Conservation (phyloP, 345 rosid genomes). For the Raphanus sativus region DNA sequence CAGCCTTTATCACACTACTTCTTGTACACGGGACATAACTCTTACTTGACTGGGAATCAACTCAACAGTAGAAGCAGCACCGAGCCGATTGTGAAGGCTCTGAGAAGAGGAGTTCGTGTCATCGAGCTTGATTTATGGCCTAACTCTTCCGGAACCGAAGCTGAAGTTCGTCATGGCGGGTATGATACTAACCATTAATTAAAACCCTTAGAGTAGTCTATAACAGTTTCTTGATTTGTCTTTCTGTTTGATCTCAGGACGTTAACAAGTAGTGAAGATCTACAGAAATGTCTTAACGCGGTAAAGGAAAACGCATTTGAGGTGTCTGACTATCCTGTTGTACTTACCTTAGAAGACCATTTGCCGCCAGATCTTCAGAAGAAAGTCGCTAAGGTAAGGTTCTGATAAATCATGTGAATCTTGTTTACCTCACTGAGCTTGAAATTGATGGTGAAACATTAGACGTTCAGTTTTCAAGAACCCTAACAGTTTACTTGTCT, state of each 20-base stretch:
- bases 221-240: not conserved
- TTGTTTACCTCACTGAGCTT: not conserved
- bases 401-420: not conserved
- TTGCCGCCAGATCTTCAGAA: constrained; percentile 59
- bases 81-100: constrained; percentile 61
- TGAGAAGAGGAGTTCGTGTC: constrained; percentile 63
- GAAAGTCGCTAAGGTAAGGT: constrained; percentile 61
- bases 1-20: constrained; percentile 75
- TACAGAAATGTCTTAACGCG: constrained; percentile 56
- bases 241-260: constrained; percentile 44
- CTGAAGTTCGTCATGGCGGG: constrained; percentile 83
- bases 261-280: constrained; percentile 58
- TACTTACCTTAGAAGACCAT: constrained; percentile 87
- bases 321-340: constrained; percentile 74
- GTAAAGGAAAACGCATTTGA: constrained; percentile 61
- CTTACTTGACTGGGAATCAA: constrained; percentile 84
- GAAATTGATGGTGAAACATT: not conserved
- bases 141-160: constrained; percentile 45
- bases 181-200: constrained; percentile 17
- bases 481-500: not conserved
- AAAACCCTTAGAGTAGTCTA: not conserved
- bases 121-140: constrained; percentile 96
- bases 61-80: constrained; percentile 60
- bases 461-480: not conserved
- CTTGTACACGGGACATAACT: constrained; percentile 85